A percentile compares a stretch with the other conserved stretches of the same genome.
Conservation (phyloP, 2,329 filamentous ascomycete genomes). For the Aspergillaceae sp. region DNA sequence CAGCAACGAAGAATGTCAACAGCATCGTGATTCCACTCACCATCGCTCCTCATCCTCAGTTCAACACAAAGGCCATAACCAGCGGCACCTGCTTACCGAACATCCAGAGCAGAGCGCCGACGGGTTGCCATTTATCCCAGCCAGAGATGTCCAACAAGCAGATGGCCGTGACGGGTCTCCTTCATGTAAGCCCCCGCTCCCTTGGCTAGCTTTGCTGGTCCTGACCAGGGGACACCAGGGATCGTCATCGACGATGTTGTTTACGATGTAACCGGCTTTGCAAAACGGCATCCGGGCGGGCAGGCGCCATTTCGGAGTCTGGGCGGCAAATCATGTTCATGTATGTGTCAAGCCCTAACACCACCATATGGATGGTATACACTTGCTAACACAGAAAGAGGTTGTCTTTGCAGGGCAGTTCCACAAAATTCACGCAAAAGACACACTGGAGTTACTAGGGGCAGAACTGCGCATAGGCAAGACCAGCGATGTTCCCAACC, state of each 20-base stretch:
- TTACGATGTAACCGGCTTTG: conserved; percentile 1
- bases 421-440: neutral
- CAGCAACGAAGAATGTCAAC: neutral
- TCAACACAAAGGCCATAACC: too few relatives aligned
- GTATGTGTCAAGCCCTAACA: neutral
- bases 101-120: neutral
- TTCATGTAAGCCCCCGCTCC: neutral
- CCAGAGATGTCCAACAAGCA: neutral
- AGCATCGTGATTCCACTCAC: neutral
- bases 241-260: conserved; percentile 1
- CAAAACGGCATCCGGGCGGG: neutral
- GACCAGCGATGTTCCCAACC: neutral
- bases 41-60: too few relatives aligned
- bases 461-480: neutral
- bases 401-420: neutral
- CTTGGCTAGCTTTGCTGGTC: neutral
- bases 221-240: neutral
- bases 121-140: neutral
- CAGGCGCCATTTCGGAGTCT: neutral
- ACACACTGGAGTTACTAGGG: neutral
- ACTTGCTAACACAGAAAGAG: neutral
- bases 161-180: neutral
- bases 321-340: neutral
- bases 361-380: neutral
- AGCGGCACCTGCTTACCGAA: too few relatives aligned